Evolutionary conservation across 306 rosid genomes (phyloP).

Genomic region (Corylus americana): DNA sequence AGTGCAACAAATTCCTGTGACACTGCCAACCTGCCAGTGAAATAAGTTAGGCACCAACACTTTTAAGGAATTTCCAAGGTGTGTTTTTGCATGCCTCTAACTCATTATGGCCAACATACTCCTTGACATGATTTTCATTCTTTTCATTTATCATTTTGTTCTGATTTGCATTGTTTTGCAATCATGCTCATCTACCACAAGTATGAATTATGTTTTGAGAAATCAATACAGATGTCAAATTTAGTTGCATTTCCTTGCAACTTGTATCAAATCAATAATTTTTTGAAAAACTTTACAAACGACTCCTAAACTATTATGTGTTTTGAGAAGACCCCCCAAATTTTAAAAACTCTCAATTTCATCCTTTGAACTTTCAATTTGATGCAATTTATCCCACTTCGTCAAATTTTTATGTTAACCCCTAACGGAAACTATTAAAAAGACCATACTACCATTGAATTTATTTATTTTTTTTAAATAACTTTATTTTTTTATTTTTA

Average conservation of each 20-base stretch:
- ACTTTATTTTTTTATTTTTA: too few species aligned
- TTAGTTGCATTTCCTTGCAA: neutral
- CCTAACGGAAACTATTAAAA: too few species aligned
- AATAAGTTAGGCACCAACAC: conserved; percentile 23
- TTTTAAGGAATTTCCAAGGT: neutral
- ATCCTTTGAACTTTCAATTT: too few species aligned
- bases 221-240: too few species aligned
- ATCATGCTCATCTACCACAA: neutral
- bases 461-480: too few species aligned
- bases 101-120: neutral
- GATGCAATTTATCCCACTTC: too few species aligned
- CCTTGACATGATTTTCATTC: neutral
- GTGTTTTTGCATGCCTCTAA: neutral
- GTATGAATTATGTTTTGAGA: neutral
- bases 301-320: too few species aligned
- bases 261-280: neutral
- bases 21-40: conserved; percentile 66
- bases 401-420: too few species aligned
- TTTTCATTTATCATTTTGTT: neutral
- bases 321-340: too few species aligned
- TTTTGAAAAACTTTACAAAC: neutral
- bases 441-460: too few species aligned
- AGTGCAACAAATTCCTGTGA: conserved; percentile 67
- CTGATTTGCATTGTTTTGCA: neutral
- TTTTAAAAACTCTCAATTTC: too few species aligned